These are phyloP conservation scores for Penicillium sp. DNA, from an alignment of 2,329 filamentous ascomycete genomes.

Conservation along the genomic window DNA sequence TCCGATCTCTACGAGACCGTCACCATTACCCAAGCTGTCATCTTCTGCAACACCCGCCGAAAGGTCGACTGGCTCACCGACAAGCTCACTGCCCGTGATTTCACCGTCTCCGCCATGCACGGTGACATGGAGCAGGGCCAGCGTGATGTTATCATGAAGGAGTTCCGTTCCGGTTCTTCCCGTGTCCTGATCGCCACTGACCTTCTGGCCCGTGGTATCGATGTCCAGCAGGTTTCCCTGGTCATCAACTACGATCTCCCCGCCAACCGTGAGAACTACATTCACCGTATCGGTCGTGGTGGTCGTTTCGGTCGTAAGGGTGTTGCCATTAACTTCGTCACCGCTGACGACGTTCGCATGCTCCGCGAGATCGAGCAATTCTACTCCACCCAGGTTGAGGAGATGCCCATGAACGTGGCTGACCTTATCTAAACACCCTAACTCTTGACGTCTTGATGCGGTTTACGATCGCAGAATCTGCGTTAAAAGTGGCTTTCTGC, in stretches of 20 bases:
- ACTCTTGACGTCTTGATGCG: constrained; percentile 34
- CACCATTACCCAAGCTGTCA: constrained; percentile 97
- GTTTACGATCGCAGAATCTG: constrained; percentile 38
- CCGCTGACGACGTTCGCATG: constrained; percentile 95
- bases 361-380: constrained; percentile 95
- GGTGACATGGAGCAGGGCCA: constrained; percentile 99
- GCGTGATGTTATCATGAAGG: constrained; percentile 98
- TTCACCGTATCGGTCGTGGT: constrained; percentile 94
- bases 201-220: constrained; percentile 96
- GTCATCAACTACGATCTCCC: constrained; percentile 99
- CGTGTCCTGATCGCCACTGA: constrained; percentile 96
- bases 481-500: constrained; percentile 42
- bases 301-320: constrained; percentile 96
- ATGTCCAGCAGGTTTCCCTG: constrained; percentile 95
- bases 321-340: constrained; percentile 99
- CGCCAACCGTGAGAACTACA: constrained; percentile 99
- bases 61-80: constrained; percentile 99
- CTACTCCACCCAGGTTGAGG: constrained; percentile 94
- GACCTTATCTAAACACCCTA: constrained; percentile 44
- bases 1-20: constrained; percentile 98
- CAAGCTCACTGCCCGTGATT: constrained; percentile 98
- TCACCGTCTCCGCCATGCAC: constrained; percentile 98
- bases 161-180: constrained; percentile 95
- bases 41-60: constrained; percentile 98
- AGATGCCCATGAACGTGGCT: constrained; percentile 96